phyloP scores from a whole-genome alignment of 495 filamentous ascomycete genomes.

The Schizothecium vesticola region DNA sequence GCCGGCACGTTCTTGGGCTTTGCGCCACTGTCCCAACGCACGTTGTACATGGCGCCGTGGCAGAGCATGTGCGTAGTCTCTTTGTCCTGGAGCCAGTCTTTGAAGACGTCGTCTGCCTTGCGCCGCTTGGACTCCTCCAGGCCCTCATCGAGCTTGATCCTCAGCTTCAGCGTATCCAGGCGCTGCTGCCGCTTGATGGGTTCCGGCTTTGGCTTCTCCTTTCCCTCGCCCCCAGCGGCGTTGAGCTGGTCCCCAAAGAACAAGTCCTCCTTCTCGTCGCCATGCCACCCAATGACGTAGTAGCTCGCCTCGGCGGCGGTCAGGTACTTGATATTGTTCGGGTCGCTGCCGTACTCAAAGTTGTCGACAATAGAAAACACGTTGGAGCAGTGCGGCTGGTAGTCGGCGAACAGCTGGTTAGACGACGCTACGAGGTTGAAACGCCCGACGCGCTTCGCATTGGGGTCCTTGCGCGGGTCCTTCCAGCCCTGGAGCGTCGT shows the following conservation, averaged over 20 bases:
- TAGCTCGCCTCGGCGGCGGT: slow-evolving; percentile 37
- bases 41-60: slow-evolving; percentile 46
- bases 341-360: slow-evolving; percentile 32
- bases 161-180: too few species aligned
- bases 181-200: too few species aligned
- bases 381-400: slow-evolving; percentile 41
- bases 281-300: slow-evolving; percentile 51
- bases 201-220: too few species aligned
- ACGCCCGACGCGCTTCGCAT: slow-evolving; percentile 25
- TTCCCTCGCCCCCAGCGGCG: too few species aligned
- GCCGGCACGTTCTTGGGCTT: slow-evolving; percentile 30
- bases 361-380: slow-evolving; percentile 48
- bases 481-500: slow-evolving; percentile 17
- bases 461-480: slow-evolving; percentile 6
- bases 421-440: slow-evolving; percentile 34
- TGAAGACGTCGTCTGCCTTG: neutral
- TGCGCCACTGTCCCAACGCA: slow-evolving; percentile 29
- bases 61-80: slow-evolving; percentile 19
- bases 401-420: slow-evolving; percentile 51
- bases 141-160: too few species aligned
- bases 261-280: slow-evolving; percentile 21
- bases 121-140: too few species aligned
- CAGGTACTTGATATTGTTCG: slow-evolving; percentile 17
- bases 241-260: too few species aligned
- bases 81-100: slow-evolving; percentile 2